Evolutionary conservation across 2,329 filamentous ascomycete genomes (phyloP).

Genomic region (Metarhizium album): DNA sequence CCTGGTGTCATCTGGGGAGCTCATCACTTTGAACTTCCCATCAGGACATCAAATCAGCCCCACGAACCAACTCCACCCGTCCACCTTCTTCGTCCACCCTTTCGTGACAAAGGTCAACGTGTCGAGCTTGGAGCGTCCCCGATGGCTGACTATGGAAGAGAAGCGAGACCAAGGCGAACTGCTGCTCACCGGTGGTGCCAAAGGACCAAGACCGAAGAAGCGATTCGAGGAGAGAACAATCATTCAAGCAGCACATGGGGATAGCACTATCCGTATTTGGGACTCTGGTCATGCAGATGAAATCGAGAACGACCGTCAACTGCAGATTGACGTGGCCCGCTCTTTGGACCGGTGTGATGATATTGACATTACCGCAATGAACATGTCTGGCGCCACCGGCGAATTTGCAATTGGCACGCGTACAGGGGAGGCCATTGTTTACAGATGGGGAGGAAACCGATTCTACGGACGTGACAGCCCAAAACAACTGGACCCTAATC

Average conservation of each 20-base stretch:
- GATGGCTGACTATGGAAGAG: slow-evolving; percentile 89
- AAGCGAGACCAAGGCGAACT: slow-evolving; percentile 66
- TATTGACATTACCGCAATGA: slow-evolving; percentile 68
- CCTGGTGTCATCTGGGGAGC: slow-evolving; percentile 73
- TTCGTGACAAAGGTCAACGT: slow-evolving; percentile 67
- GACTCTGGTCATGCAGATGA: slow-evolving; percentile 87
- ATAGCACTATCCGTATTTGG: slow-evolving; percentile 87
- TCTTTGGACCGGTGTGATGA: slow-evolving; percentile 71
- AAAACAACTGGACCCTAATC: slow-evolving; percentile 42
- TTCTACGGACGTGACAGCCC: slow-evolving; percentile 53
- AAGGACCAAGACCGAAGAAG: slow-evolving; percentile 57
- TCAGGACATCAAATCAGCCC: slow-evolving; percentile 84
- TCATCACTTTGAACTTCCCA: slow-evolving; percentile 85
- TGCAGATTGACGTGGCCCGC: slow-evolving; percentile 80
- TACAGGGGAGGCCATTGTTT: slow-evolving; percentile 77
- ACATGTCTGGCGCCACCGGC: slow-evolving; percentile 67
- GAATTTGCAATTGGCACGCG: slow-evolving; percentile 76
- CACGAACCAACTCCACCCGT: slow-evolving; percentile 85
- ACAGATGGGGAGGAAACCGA: slow-evolving; percentile 77
- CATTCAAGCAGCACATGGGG: slow-evolving; percentile 76
- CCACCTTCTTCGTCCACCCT: slow-evolving; percentile 78
- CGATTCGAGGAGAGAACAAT: slow-evolving; percentile 76
- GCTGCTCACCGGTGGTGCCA: slow-evolving; percentile 69
- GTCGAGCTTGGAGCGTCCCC: slow-evolving; percentile 62
- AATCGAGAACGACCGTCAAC: slow-evolving; percentile 70